Evolutionary conservation across 352 stramenopile genomes (phyloP).

Genomic region (Globisporangium parvum): DNA sequence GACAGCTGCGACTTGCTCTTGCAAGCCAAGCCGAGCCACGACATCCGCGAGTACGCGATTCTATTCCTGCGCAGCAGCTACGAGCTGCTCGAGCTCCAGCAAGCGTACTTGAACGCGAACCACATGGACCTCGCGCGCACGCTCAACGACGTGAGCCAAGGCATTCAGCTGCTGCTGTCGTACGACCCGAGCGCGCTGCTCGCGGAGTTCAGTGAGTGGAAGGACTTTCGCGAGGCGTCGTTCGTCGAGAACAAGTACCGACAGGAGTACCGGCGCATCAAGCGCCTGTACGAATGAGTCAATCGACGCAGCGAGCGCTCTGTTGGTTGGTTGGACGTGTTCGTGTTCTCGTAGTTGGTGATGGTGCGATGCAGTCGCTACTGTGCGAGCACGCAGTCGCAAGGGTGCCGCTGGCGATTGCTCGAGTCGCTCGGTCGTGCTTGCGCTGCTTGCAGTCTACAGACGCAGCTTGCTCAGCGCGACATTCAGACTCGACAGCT

Average conservation of each 20-base stretch:
- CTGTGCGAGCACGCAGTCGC: too few species aligned
- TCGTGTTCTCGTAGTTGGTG: neutral
- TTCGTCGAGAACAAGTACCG: slow-evolving; percentile 86
- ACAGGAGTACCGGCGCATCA: slow-evolving; percentile 89
- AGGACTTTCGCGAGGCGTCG: slow-evolving; percentile 85
- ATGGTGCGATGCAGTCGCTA: neutral
- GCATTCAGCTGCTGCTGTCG: slow-evolving; percentile 87
- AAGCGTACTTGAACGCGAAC: slow-evolving; percentile 68
- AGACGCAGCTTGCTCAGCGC: slow-evolving; percentile 78
- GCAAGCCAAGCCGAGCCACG: slow-evolving; percentile 41
- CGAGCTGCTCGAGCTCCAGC: slow-evolving; percentile 87
- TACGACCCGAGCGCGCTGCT: slow-evolving; percentile 81
- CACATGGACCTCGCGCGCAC: slow-evolving; percentile 91
- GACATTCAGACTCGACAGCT: slow-evolving; percentile 62
- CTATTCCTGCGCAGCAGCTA: slow-evolving; percentile 84
- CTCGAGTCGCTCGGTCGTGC: neutral
- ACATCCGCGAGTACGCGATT: slow-evolving; percentile 81
- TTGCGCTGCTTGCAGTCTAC: slow-evolving; percentile 19
- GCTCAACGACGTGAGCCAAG: slow-evolving; percentile 89
- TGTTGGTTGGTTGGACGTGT: neutral
- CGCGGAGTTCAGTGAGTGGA: slow-evolving; percentile 80
- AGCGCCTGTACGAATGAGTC: slow-evolving; percentile 85
- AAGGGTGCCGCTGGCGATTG: neutral
- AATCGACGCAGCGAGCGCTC: neutral
- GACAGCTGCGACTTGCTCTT: slow-evolving; percentile 87